phyloP scores from a whole-genome alignment of 2,329 filamentous ascomycete species.

The Bipolaris gigantea region DNA sequence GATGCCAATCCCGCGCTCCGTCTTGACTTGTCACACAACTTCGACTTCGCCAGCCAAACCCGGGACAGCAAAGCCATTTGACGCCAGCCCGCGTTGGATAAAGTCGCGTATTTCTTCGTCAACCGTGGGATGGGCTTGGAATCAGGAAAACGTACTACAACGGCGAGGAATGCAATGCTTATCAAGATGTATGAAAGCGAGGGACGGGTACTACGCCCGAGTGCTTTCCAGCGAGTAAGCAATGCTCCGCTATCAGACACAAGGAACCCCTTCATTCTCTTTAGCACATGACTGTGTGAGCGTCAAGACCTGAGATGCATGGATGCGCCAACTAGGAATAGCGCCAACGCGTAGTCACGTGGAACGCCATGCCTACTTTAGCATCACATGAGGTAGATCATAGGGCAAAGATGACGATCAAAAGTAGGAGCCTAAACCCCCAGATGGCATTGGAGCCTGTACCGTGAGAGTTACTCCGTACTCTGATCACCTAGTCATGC shows the following conservation, averaged over 20 bases:
- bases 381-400: not conserved
- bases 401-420: not conserved
- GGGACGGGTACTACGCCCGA: not conserved
- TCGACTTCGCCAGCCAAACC: slow-evolving; percentile 60
- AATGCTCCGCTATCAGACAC: not conserved
- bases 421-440: not conserved
- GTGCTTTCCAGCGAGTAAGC: not conserved
- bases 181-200: not conserved
- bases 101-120: slow-evolving; percentile 68
- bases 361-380: not conserved
- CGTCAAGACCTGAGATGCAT: not conserved
- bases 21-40: slow-evolving; percentile 62
- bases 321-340: not conserved
- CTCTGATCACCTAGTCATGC: too few relatives aligned
- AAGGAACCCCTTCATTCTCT: not conserved
- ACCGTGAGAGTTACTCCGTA: too few relatives aligned
- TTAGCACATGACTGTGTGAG: not conserved
- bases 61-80: slow-evolving; percentile 58
- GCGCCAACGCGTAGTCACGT: not conserved
- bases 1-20: slow-evolving; percentile 58
- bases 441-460: not conserved
- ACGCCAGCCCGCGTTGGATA: slow-evolving; percentile 59
- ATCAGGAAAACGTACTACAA: not conserved
- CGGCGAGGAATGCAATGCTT: not conserved
- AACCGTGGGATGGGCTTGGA: slow-evolving; percentile 55